A percentile compares a stretch with the other conserved stretches of the same genome.
Conservation (phyloP, 228 moss, liverwort and hornwort species). For the Sphagnum magellanicum region DNA sequence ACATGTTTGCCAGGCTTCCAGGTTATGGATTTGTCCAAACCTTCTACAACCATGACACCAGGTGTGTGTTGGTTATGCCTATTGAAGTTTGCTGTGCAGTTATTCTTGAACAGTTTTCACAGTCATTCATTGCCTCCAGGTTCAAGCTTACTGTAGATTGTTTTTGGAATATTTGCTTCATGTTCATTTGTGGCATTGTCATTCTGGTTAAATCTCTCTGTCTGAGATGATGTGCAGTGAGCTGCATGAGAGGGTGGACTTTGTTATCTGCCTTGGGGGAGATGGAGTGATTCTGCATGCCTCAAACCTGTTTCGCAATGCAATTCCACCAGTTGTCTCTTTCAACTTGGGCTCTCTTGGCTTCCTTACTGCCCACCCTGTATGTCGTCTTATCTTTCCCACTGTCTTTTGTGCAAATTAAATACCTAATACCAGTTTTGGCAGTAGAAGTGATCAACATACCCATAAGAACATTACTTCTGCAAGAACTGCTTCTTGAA, state of each 20-base stretch:
- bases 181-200: too few relatives aligned
- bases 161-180: too few relatives aligned
- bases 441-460: too few relatives aligned
- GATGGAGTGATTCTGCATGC: constrained; percentile 92
- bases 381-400: constrained; percentile 10
- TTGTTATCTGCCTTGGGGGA: constrained; percentile 85
- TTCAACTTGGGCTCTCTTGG: constrained; percentile 93
- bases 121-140: not conserved
- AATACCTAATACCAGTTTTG: too few relatives aligned
- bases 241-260: constrained; percentile 91
- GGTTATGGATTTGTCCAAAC: constrained; percentile 91
- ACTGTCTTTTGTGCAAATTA: not conserved
- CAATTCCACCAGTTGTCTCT: constrained; percentile 86
- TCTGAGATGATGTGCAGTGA: constrained; percentile 20
- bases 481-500: too few relatives aligned
- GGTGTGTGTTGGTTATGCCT: constrained; percentile 12
- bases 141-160: not conserved
- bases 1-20: constrained; percentile 64
- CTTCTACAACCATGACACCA: constrained; percentile 72
- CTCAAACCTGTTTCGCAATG: constrained; percentile 84
- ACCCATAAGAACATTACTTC: too few relatives aligned
- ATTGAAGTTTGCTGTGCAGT: not conserved
- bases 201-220: too few relatives aligned
- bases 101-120: not conserved
- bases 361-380: constrained; percentile 75